Evolutionary conservation across 495 filamentous ascomycete genomes (phyloP).

Genomic region (Daldinia vernicosa): DNA sequence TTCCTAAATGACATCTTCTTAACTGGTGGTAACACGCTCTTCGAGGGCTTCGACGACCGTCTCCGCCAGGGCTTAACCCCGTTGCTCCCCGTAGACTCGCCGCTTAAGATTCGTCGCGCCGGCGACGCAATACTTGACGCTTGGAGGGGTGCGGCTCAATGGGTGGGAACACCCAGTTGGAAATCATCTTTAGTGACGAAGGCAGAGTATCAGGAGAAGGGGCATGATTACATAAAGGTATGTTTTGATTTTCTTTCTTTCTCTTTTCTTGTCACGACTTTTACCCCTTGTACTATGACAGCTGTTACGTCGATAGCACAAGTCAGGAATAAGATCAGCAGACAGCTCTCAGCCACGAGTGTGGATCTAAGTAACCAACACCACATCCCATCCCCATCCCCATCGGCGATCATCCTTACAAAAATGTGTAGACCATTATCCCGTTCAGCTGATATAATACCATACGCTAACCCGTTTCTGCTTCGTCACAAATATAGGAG

Average conservation of each 20-base stretch:
- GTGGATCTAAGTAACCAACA: not conserved
- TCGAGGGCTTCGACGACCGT: conserved; percentile 85
- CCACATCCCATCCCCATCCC: not conserved
- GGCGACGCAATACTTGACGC: conserved; percentile 81
- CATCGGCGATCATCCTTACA: not conserved
- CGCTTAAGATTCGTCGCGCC: conserved; percentile 73
- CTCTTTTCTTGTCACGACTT: conserved; percentile 14
- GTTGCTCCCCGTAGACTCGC: conserved; percentile 73
- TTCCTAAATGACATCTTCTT: conserved; percentile 89
- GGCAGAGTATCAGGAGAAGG: conserved; percentile 85
- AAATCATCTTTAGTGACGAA: conserved; percentile 65
- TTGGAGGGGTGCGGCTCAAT: conserved; percentile 90
- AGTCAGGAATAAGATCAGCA: not conserved
- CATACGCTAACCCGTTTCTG: not conserved
- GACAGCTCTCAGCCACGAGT: not conserved
- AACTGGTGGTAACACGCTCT: conserved; percentile 91
- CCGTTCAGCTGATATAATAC: conserved; percentile 1
- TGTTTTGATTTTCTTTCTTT: conserved; percentile 37
- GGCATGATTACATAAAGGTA: conserved; percentile 86
- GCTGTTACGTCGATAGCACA: not conserved
- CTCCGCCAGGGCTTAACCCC: conserved; percentile 75
- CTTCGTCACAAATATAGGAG: conserved; percentile 60
- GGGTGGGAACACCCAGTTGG: conserved; percentile 65
- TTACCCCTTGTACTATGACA: not conserved
- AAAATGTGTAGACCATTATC: not conserved